Base-by-base conservation (phyloP, 2,329 filamentous ascomycete genomes). In the Xylaria sp. region DNA sequence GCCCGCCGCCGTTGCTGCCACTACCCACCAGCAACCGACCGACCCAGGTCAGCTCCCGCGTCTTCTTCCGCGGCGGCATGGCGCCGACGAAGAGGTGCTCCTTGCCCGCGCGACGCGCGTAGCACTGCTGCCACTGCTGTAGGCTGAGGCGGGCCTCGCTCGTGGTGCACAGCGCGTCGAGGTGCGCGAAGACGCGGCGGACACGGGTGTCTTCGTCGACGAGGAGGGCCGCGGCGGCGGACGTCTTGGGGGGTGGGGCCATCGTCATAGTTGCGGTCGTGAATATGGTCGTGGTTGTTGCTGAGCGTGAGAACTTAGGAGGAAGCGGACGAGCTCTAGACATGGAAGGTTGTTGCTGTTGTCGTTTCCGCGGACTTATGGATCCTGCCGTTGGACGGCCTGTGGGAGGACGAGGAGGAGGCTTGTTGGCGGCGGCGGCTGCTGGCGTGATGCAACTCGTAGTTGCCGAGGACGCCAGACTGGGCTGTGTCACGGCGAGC, bases 71-170 rank as follows among this genome's bases (percentile, higher is more conserved):
- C 74, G 56, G 61, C 74, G 56, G 64, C 75, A 76, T 73, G 12
- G 69, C 65, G 25, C 25, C 25, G 13, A 87, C 66, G 13, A 87
- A 78, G 5, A 87, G 76, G 15, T 70, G 72, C 1, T 80, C 76
- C n/a, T 81, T 80, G 10, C 78, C 76, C 54, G 75, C 71, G 3
- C 75, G 79, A 8, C 83, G 80, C 34, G 86, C 86, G 73, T 85
- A 89, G 2, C 69, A 71, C 67, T 84, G 80, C 75, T 87, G 86
- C 83, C 86, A 89, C 3, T 76, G 72, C 37, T 79, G 79, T 2
- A 89, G 77, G 39, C 87, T 85, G 5, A 78, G 73, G n/a, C 78
- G 81, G 0, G 88, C 86, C 58, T 85, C 84, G 1, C 73, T 73
- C 0, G 84, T 88, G 9, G 76, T 74, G 68, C 87, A 89, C 15